Conservation (phyloP, 345 rosid genomes). For the Citrus hindsii region DNA sequence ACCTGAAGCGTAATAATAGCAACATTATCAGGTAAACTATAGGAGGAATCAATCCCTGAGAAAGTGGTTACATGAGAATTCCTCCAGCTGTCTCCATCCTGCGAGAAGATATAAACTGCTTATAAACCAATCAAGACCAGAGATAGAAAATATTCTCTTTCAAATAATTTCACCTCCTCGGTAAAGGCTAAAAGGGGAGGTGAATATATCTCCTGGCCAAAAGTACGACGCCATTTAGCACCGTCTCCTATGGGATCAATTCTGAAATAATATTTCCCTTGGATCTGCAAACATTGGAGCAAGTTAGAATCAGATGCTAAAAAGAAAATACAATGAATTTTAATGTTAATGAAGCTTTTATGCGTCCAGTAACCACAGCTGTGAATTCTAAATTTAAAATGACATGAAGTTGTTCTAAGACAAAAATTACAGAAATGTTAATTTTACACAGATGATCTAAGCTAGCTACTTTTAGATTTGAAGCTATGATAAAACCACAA, state of each 20-base stretch:
- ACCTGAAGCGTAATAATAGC: constrained; percentile 84
- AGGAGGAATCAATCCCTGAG: constrained; percentile 76
- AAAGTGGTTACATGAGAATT: constrained; percentile 55
- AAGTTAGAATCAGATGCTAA: constrained; percentile 1
- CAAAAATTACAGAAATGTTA: neutral
- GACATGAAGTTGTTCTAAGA: neutral
- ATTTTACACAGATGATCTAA: neutral
- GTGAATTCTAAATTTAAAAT: too few relatives aligned
- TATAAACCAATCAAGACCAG: constrained; percentile 7
- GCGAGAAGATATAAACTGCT: constrained; percentile 9
- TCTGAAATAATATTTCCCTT: constrained; percentile 87
- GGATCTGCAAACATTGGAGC: constrained; percentile 47
- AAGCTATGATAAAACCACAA: neutral
- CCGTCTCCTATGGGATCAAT: constrained; percentile 86
- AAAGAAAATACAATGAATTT: neutral
- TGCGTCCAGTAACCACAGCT: too few relatives aligned
- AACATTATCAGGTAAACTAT: constrained; percentile 74
- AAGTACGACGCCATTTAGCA: constrained; percentile 91
- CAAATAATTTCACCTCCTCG: constrained; percentile 49
- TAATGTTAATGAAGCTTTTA: neutral
- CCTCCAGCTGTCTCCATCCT: constrained; percentile 68
- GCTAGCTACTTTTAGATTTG: neutral
- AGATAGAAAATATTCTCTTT: neutral
- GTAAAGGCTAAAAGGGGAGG: constrained; percentile 85
- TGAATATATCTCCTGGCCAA: constrained; percentile 94